Percentiles rank a stretch among this genome's conserved stretches.
phyloP scores from a whole-genome alignment of 257 asterid species.

The Fraxinus anomala region DNA sequence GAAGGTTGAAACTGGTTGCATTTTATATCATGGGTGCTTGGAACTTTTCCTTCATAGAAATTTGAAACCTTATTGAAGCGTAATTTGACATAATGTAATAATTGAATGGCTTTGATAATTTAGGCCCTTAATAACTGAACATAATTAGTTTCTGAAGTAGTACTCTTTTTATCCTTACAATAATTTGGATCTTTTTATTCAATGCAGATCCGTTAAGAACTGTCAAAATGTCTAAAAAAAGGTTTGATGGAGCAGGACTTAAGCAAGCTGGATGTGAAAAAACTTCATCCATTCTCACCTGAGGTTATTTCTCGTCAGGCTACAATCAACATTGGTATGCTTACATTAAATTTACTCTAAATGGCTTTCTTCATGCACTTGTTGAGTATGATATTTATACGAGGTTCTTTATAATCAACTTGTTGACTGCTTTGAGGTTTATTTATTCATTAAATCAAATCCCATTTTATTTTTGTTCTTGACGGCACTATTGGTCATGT shows the following conservation, averaged over 20 bases:
- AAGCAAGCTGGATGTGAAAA: slow-evolving; percentile 82
- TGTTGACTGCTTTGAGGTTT: neutral
- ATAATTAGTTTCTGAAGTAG: neutral
- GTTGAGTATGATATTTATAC: neutral
- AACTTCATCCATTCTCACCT: slow-evolving; percentile 84
- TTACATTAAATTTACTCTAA: neutral
- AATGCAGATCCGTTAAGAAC: slow-evolving; percentile 26
- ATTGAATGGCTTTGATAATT: neutral
- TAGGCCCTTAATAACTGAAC: neutral
- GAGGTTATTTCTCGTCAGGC: slow-evolving; percentile 99
- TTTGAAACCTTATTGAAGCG: neutral
- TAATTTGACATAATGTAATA: neutral
- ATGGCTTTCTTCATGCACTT: neutral
- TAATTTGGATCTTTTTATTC: slow-evolving; percentile 21
- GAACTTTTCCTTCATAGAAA: neutral
- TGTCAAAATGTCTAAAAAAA: slow-evolving; percentile 72
- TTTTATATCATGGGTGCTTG: neutral
- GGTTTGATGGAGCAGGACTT: slow-evolving; percentile 98
- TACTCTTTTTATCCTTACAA: slow-evolving; percentile 3
- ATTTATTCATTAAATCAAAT: neutral
- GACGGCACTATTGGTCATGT: slow-evolving; percentile 98
- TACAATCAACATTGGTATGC: slow-evolving; percentile 82
- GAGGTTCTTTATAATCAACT: neutral
- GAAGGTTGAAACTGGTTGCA: neutral
- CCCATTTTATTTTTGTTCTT: slow-evolving; percentile 18